Conservation (phyloP, 495 filamentous ascomycete species). For the Aspergillus ellipticus region DNA sequence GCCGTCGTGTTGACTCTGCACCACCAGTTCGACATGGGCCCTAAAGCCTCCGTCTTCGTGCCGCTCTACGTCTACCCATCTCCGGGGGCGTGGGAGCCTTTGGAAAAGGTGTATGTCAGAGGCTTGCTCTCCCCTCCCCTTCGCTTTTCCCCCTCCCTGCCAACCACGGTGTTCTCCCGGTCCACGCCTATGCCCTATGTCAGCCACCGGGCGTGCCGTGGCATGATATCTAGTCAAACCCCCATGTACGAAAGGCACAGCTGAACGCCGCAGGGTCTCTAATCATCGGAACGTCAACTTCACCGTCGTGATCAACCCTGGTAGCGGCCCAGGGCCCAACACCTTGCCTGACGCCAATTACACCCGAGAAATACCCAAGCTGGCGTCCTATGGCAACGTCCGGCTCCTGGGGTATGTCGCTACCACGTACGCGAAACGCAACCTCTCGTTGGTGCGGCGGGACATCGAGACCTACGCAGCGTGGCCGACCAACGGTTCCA, state of each 20-base stretch:
- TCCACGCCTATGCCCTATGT: constrained; percentile 18
- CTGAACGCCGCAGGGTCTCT: constrained; percentile 38
- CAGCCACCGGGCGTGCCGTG: constrained; percentile 21
- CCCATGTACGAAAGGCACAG: constrained; percentile 12
- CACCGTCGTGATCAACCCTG: constrained; percentile 53
- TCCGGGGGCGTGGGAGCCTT: constrained; percentile 47
- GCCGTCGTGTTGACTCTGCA: constrained; percentile 31
- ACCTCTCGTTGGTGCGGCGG: constrained; percentile 31
- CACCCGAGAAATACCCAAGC: constrained; percentile 40
- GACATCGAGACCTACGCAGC: constrained; percentile 48
- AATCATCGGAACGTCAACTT: constrained; percentile 46
- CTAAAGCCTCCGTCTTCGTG: constrained; percentile 45
- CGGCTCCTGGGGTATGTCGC: constrained; percentile 53
- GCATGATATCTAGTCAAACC: constrained; percentile 17
- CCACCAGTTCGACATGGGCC: constrained; percentile 39
- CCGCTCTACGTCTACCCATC: constrained; percentile 56
- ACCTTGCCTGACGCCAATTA: constrained; percentile 50
- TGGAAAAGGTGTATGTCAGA: constrained; percentile 42
- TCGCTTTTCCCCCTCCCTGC: constrained; percentile 1
- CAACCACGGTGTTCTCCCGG: constrained; percentile 13
- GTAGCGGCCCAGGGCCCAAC: constrained; percentile 48
- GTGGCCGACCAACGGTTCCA: constrained; percentile 39
- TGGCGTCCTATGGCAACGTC: constrained; percentile 46
- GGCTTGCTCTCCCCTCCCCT: background rate
- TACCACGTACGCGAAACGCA: constrained; percentile 45